Base-by-base conservation (phyloP, 1,139 yeast genomes). In the Saccharomycopsis hybrid region DNA sequence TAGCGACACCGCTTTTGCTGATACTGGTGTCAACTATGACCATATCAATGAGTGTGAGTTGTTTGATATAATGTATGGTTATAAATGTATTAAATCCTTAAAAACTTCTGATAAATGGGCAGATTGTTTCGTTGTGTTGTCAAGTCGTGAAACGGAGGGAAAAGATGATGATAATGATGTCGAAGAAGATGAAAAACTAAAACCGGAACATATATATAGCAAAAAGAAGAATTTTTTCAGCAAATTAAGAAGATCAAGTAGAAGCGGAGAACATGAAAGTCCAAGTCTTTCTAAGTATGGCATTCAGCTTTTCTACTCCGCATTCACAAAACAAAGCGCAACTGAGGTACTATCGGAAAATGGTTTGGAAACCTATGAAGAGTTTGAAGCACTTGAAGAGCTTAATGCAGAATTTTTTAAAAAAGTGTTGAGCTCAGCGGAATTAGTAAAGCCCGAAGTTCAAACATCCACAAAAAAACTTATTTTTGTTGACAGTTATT, bases 1-100 rank as follows among this genome's bases (percentile, higher is more conserved):
- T n/a, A 13, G 5, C n/a, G 39, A 36, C 39, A 7, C 33, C 9
- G 33, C 33, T 31, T 31, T 9, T 9, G 33, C 33, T 31, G 33
- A 31, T 9, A 31, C 9, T 5, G 9, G 33, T 9, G 41, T 9
- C 13, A 30, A 9, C 8, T 45, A 44, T 28, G 31, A 32, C 4
- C 36, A 18, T 9, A 13, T 50, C 4, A 47, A 47, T 32, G 50
- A 50, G 29, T 47, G 41, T n/a, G 51, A 50, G 25, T 28, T 50
- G 8, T 47, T 50, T 40, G 50, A 46, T 30, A 11, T 42, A 5
- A 41, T 50, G 8, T 50, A 50, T 27, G 47, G 41, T 5, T 50
- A 50, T 36, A 50, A 50, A 42, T 50, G 53, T 18, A 47, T 50
- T 28, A 41, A 33, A 35, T 39, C 47, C n/a, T 27, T 50, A 30